Base-by-base conservation (phyloP, 2,329 filamentous ascomycete species). In the Colletotrichum cereale region DNA sequence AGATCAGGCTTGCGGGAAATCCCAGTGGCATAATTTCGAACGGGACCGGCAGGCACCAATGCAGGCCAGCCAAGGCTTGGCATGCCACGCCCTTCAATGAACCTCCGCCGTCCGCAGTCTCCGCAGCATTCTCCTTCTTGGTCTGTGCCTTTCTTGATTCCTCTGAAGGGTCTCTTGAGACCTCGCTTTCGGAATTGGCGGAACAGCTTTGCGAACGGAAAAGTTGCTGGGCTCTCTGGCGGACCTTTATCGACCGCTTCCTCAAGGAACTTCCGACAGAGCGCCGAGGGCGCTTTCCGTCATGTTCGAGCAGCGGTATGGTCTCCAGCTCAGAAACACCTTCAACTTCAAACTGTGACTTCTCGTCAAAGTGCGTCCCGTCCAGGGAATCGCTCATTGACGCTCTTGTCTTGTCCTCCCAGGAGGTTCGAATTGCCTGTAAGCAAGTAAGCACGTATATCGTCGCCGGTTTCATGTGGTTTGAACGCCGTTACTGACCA, bases 11-110 rank as follows among this genome's bases (percentile, higher is more conserved):
- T 7, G 26, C 42, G 8, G 69, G 66, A 24, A 64, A 69, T 2
- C 58, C 65, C 7, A 18, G 31, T 4, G 65, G 65, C 38, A 69
- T 50, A 44, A 72, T 29, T 24, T 62, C 60, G 26, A 64, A 64
- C 14, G 69, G 66, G 10, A 47, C 38, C 6, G 69, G 60, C n/a
- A 64, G 18, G 2, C 40, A 60, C 69, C 65, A 69, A 31, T 53
- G 18, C 6, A 71, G 34, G 24, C 65, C 58, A 31, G 44, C 11
- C 7, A 38, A 36, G 8, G 63, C 26, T 7, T 60, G 26, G 12
- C 68, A 60, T 12, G 58, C 12, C 38, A 53, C 47, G 26, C n/a
- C 31, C 8, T 38, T 42, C n/a, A 3, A 16, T 12, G 36, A 18
- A 6, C 44, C 42, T 21, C 21, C 29, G 29, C n/a, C 26, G 8